Base-by-base conservation (phyloP, 495 filamentous ascomycete genomes). In the Penicillium bovifimosum region DNA sequence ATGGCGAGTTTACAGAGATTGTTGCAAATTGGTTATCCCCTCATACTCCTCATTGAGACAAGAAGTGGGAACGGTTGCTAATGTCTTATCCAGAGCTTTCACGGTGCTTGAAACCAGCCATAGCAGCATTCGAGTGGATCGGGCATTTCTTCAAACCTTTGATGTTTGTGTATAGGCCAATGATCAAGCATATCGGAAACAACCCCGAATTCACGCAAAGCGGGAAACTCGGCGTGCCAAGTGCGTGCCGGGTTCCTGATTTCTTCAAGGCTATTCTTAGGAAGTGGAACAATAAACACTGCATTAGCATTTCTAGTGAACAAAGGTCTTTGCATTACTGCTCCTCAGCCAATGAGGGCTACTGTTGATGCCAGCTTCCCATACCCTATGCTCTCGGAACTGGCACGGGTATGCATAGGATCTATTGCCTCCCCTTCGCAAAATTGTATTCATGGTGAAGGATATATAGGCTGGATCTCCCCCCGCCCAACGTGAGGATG, bases 151-250 rank as follows among this genome's bases (percentile, higher is more conserved):
- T 32, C 32, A 20, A 8, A 16, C 29, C 10, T 35, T 24, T 13
- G 11, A 36, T 35, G n/a, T 4, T 14, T 27, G 13, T 10, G 3
- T 47, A 8, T 20, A 14, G 13, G 13, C n/a, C 18, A 42, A 28
- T 18, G 13, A 34, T 32, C 24, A 16, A 6, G 11, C 27, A 14
- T 28, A 14, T 10, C 28, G 17, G 6, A 7, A 34, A 18, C 6
- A 27, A 14, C 5, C 9, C 1, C 6, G 6, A 34, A 29, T 42
- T 50, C 31, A 9, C 3, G 33, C 7, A 36, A 24, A 33, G 34
- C 42, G 29, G 48, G 34, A 36, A 50, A 50, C 29, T 50, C 48
- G 48, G 48, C 48, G 27, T 33, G n/a, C n/a, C n/a, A n/a, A n/a
- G n/a, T n/a, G 14, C 39, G 38, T 50, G 48, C 36, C 48, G 48